These are phyloP conservation scores for Entomortierella parvispora DNA, from an alignment of 192 early-diverging fungal species.

Conservation along the genomic window DNA sequence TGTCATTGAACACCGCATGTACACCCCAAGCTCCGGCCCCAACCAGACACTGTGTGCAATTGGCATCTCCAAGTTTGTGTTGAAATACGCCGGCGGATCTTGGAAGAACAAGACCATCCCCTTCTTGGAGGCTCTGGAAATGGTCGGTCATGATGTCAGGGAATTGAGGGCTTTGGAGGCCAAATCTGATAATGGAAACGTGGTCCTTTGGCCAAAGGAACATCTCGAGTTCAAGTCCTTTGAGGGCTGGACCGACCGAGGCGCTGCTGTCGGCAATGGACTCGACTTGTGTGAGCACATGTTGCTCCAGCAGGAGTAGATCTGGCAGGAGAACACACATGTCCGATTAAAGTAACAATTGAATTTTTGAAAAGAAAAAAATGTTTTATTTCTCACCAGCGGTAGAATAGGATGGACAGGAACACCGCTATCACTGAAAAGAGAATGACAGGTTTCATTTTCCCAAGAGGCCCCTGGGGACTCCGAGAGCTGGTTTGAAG, in stretches of 20 bases:
- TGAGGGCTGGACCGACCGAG: slow-evolving; percentile 17
- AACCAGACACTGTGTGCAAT: slow-evolving; percentile 11
- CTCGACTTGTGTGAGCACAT: slow-evolving; percentile 18
- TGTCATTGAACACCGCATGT: slow-evolving; percentile 47
- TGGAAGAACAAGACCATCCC: slow-evolving; percentile 25
- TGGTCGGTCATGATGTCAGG: slow-evolving; percentile 13
- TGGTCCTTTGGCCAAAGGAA: slow-evolving; percentile 25
- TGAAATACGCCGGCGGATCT: slow-evolving; percentile 13
- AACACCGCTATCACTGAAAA: slow-evolving; percentile 9
- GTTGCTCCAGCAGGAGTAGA: slow-evolving; percentile 6
- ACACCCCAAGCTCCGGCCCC: not conserved
- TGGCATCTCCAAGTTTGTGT: slow-evolving; percentile 25
- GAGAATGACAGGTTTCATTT: slow-evolving; percentile 1
- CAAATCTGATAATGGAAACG: slow-evolving; percentile 18
- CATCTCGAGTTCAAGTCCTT: slow-evolving; percentile 8
- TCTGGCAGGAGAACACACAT: not conserved
- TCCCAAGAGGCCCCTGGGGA: slow-evolving; percentile 9
- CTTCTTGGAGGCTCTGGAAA: slow-evolving; percentile 21
- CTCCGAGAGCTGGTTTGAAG: slow-evolving; percentile 23
- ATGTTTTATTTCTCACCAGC: not conserved
- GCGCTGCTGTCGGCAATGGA: slow-evolving; percentile 16
- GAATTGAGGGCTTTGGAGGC: slow-evolving; percentile 8
- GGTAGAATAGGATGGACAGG: slow-evolving; percentile 13
- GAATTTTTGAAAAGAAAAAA: not conserved
- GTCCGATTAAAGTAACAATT: slow-evolving; percentile 5